Evolutionary conservation across 331 rosid species (phyloP), one percentile per base, ranked within the genome.

Genomic region (Acacia pycnantha): DNA sequence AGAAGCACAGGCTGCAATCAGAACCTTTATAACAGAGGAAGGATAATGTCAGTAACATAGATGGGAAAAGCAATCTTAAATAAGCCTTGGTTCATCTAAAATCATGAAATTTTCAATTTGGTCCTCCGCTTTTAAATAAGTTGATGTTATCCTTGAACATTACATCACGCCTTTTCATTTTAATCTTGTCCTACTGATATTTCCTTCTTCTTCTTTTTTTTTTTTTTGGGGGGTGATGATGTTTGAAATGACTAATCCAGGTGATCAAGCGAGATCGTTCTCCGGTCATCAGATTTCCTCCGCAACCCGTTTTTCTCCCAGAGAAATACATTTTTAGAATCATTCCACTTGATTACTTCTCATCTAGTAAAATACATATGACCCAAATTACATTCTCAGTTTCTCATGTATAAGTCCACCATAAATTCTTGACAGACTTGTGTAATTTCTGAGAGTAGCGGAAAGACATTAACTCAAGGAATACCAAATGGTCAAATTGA

Each of bases 1-100:
- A 66, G 97, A 93, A 80, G 84, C 84, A 46, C 82, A 88, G 61
- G 98, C 98, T 24, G 97, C 96, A 82, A 89, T 77, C 89, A 93
- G 86, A 82, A 93, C 97, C 98, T 95, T 79, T 5, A 6, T 6
- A 44, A 47, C 47, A 50, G 22, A 56, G 79, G 73, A 14, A 70
- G 35, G 54, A 70, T 11, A 6, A 70, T 70, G 48, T 70, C 54
- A 70, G 53, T 24, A 43, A 43, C 37, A 22, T 43, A 70, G 75
- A 43, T 43, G 21, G 8, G 26, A 1, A 70, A 44, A 12, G 26
- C 18, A 41, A n/a, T 26, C 69, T 41, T 22, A 5, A 70, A 70
- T 70, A 11, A 51, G 12, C 73, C 43, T 69, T 41, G 74, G 31
- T 41, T 69, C 31, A 69, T 69, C 15, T 37, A 67, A 11, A 37